Conservation (phyloP, 352 stramenopile genomes). For the Pelagophyceae sp. region DNA sequence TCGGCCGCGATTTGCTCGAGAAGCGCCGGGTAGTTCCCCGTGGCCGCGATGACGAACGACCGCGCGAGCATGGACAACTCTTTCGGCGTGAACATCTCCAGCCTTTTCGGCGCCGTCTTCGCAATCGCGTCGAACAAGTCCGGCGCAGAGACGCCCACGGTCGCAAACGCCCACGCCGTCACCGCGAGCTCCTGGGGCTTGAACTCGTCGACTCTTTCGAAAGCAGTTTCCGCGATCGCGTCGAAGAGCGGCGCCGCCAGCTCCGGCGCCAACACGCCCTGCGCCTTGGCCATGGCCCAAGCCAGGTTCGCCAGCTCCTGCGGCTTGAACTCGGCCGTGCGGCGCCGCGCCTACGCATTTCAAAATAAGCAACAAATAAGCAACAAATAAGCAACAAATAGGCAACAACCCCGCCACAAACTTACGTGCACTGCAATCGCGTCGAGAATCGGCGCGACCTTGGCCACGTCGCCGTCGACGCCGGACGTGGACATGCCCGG, state of each 20-base stretch:
- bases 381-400: too few relatives aligned
- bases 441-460: too few relatives aligned
- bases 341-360: not conserved
- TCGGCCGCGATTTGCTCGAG: not conserved
- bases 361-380: too few relatives aligned
- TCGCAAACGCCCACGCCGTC: not conserved
- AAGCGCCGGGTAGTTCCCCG: not conserved
- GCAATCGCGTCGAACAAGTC: slow-evolving; percentile 3
- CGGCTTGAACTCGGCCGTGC: not conserved
- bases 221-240: not conserved
- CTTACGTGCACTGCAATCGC: too few relatives aligned
- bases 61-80: not conserved
- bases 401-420: too few relatives aligned
- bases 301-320: not conserved
- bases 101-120: not conserved
- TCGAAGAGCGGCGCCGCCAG: not conserved
- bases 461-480: too few relatives aligned
- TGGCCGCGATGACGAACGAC: not conserved
- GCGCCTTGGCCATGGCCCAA: not conserved
- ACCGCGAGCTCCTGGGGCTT: not conserved
- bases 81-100: not conserved
- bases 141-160: not conserved
- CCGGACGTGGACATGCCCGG: too few relatives aligned
- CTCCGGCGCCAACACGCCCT: not conserved
- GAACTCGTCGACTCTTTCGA: not conserved